Evolutionary conservation across 306 rosid genomes (phyloP), one percentile per base, ranked within the genome.

Genomic region (Mucuna pruriens): DNA sequence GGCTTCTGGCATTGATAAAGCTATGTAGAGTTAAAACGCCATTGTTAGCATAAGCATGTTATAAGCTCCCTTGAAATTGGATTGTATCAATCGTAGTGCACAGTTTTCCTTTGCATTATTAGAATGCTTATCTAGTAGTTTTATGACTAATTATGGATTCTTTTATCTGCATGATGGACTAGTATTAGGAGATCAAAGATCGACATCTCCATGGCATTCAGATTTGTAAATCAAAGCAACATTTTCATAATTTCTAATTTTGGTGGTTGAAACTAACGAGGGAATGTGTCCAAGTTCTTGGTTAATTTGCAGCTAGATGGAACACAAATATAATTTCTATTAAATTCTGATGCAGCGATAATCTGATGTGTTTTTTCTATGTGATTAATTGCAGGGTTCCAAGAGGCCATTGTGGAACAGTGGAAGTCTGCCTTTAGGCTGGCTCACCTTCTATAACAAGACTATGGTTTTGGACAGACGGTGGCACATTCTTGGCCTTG

Each of bases 401-500:
- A 29, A 88, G 77, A 90, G 86, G 83, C 96, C 94, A 26, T 81
- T 96, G 87, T 92, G 88, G 90, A 80, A 76, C 67, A 84, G 76
- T 15, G 99, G 97, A 79, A 92, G 91, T 81, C 90, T 92, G 82
- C 97, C 98, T 68, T 46, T 96, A 62, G 99, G 97, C 62, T 96
- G 99, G 99, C 78, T 89, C 74, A 92, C 98, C 68, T 96, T 96
- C 84, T 92, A 91, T 80, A 88, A 90, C 85, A 92, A 86, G 75
- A 86, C 90, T 0, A 73, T 51, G 82, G 65, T 89, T 69, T 79
- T 96, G 92, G 95, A 94, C 84, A 82, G 89, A 86, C 87, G 82
- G 82, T 94, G 99, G 99, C 98, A 92, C 33, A 42, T 84, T 77
- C 91, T 90, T 8, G 99, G 99, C 75, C 94, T 96, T 51, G 98